Conservation (phyloP, 2,329 filamentous ascomycete species). For the Aspergillus niger region DNA sequence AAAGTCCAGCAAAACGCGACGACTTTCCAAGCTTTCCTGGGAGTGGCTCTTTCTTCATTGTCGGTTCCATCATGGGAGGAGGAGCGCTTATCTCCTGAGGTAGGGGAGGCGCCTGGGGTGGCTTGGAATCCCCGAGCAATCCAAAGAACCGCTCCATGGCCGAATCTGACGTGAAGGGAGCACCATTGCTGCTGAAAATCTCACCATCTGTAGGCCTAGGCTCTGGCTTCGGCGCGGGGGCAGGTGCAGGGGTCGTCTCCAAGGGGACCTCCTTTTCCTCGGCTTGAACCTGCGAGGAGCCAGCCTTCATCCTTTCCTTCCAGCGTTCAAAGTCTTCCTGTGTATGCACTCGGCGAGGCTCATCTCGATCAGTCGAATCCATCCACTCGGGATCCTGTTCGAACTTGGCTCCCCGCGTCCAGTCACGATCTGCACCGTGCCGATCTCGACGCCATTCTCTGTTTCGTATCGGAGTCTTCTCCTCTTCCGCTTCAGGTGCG, state of each 20-base stretch:
- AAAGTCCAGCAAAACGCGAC: slow-evolving; percentile 85
- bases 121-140: slow-evolving; percentile 56
- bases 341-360: slow-evolving; percentile 71
- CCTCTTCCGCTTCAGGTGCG: slow-evolving; percentile 44
- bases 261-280: slow-evolving; percentile 47
- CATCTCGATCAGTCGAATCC: slow-evolving; percentile 68
- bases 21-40: slow-evolving; percentile 64
- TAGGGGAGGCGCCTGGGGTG: slow-evolving; percentile 35
- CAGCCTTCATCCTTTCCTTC: slow-evolving; percentile 86
- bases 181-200: slow-evolving; percentile 57
- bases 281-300: slow-evolving; percentile 45
- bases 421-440: slow-evolving; percentile 55
- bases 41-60: slow-evolving; percentile 39
- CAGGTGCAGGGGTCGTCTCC: slow-evolving; percentile 23
- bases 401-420: slow-evolving; percentile 55
- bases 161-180: slow-evolving; percentile 65
- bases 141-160: slow-evolving; percentile 79
- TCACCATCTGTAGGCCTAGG: slow-evolving; percentile 48
- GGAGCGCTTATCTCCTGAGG: slow-evolving; percentile 39
- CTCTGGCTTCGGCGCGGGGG: slow-evolving; percentile 41
- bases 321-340: slow-evolving; percentile 92
- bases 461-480: slow-evolving; percentile 54
- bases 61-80: slow-evolving; percentile 39
- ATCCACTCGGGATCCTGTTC: slow-evolving; percentile 93
- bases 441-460: slow-evolving; percentile 64